Evolutionary conservation across 306 rosid species (phyloP), one percentile per base, ranked within the genome.

Genomic region (Dryas alaskensis): DNA sequence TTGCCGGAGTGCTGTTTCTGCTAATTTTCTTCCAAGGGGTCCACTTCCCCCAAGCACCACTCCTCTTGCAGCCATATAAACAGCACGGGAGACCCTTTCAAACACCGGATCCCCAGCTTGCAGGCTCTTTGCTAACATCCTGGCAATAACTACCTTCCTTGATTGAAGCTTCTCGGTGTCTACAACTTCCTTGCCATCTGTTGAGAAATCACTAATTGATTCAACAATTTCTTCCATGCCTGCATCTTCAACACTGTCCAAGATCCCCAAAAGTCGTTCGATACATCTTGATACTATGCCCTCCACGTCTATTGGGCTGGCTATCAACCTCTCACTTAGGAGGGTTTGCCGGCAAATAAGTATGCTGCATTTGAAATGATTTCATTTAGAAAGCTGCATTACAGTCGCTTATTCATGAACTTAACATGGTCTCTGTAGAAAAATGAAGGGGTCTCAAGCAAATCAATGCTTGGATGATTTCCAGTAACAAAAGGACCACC

Each of bases 81-180:
- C 89, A 2, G 97, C 87, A 37, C 51, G 81, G 3, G 85, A 83
- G 49, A 94, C 97, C 83, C 81, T 94, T 76, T 88, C 95, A 80
- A 94, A 91, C 70, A 94, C 93, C 2, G 90, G 81, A 69, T 94
- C 96, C 75, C 92, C 99, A 46, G 96, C 89, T 79, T 89, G 97
- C 79, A 94, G 71, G 83, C 96, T 92, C 89, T 82, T 94, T 2
- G 84, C 87, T 53, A 94, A 13, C 91, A 92, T 86, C 84, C 99
- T 81, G 17, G 80, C 80, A 59, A 84, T 82, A 17, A 94, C 95
- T 45, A 7, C 68, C 82, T 82, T 94, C 78, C 91, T 77, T 31
- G 91, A 76, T 39, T 78, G 76, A 58, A 85, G 76, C 77, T 80
- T 83, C 71, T 67, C 83, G 0, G 66, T 14, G 67, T 76, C 91